Conservation (phyloP, 495 filamentous ascomycete genomes). For the Pseudoneurospora amorphoporcata region DNA sequence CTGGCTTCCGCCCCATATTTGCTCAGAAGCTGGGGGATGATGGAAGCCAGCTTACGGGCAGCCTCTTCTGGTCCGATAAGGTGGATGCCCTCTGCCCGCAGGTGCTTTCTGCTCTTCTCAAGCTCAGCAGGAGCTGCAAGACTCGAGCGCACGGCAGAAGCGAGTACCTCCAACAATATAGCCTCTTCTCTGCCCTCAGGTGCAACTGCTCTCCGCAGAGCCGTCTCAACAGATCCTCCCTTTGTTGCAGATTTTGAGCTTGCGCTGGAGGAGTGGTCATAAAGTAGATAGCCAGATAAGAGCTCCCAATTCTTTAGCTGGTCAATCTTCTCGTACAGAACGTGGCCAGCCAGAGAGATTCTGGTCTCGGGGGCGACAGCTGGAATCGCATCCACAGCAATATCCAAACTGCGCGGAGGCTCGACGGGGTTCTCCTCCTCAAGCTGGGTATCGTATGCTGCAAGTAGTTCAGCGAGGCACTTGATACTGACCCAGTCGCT, state of each 20-base stretch:
- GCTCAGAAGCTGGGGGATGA: conserved; percentile 77
- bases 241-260: conserved; percentile 32
- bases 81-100: conserved; percentile 40
- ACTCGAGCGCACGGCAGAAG: conserved; percentile 60
- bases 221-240: conserved; percentile 35
- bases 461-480: conserved; percentile 74
- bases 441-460: conserved; percentile 56
- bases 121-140: conserved; percentile 50
- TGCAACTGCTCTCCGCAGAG: conserved; percentile 55
- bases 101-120: conserved; percentile 52
- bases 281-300: conserved; percentile 79
- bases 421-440: conserved; percentile 33
- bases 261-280: conserved; percentile 64
- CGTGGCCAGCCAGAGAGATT: conserved; percentile 74
- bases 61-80: conserved; percentile 59
- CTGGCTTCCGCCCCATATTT: conserved; percentile 86
- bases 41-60: conserved; percentile 58
- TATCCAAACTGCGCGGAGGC: conserved; percentile 31
- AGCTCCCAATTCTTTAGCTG: conserved; percentile 81
- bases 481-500: conserved; percentile 85
- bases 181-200: conserved; percentile 70
- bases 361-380: conserved; percentile 59
- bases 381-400: conserved; percentile 39
- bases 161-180: conserved; percentile 77
- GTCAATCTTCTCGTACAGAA: conserved; percentile 68